These are phyloP conservation scores for Linum lewisii DNA, from an alignment of 345 rosid genomes.

Conservation along the genomic window DNA sequence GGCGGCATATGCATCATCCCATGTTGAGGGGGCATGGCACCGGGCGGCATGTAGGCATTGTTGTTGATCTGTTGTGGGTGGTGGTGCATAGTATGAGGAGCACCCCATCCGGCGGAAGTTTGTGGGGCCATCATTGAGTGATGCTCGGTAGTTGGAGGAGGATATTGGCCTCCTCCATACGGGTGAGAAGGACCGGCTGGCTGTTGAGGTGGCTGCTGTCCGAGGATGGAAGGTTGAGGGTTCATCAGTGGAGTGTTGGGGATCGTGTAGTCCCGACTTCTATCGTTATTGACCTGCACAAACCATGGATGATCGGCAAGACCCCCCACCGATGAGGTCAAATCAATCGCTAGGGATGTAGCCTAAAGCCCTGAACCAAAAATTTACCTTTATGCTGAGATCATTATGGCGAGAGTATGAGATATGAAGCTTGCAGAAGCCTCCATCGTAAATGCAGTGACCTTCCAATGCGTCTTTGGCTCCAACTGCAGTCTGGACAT, in stretches of 20 bases:
- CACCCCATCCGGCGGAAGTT: constrained; percentile 56
- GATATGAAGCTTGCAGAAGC: constrained; percentile 93
- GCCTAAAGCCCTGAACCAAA: neutral
- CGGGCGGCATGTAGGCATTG: constrained; percentile 51
- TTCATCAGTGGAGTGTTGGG: constrained; percentile 42
- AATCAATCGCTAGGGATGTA: neutral
- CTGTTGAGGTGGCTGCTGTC: constrained; percentile 50
- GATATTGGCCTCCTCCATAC: constrained; percentile 38
- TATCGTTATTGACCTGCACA: constrained; percentile 82
- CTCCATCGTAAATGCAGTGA: constrained; percentile 95
- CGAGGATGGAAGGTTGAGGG: constrained; percentile 50
- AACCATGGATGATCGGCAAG: neutral
- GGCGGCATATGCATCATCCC: constrained; percentile 52
- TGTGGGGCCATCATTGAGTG: constrained; percentile 33
- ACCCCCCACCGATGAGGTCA: neutral
- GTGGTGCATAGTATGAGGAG: constrained; percentile 37
- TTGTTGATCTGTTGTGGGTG: constrained; percentile 36
- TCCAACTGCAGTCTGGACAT: constrained; percentile 85
- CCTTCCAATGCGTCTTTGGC: constrained; percentile 99
- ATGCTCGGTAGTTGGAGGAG: constrained; percentile 29
- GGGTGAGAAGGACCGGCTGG: constrained; percentile 37
- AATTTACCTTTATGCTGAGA: constrained; percentile 80
- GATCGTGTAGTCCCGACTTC: constrained; percentile 85
- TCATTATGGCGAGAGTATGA: constrained; percentile 93
- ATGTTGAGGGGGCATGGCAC: constrained; percentile 40